Conservation (phyloP, 352 stramenopile species). For the Thalassiosira oceanica region DNA sequence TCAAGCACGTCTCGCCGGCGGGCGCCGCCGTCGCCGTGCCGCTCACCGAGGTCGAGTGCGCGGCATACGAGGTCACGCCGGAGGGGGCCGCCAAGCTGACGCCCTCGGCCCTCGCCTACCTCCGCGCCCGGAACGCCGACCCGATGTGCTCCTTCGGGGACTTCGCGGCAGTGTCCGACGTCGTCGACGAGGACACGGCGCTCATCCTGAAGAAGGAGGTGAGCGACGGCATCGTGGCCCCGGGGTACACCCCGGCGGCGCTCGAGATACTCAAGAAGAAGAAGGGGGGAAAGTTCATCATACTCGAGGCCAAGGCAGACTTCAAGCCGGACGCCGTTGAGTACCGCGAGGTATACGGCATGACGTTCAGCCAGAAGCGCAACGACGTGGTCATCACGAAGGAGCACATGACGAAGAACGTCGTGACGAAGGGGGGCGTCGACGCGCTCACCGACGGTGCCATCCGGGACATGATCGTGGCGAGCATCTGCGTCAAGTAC, state of each 20-base stretch:
- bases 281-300: slow-evolving; percentile 99
- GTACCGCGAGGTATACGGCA: slow-evolving; percentile 97
- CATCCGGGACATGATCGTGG: slow-evolving; percentile 96
- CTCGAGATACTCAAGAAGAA: slow-evolving; percentile 97
- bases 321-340: slow-evolving; percentile 92
- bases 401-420: slow-evolving; percentile 86
- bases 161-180: slow-evolving; percentile 96
- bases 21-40: slow-evolving; percentile 95
- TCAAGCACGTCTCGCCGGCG: slow-evolving; percentile 98
- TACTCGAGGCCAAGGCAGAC: slow-evolving; percentile 90
- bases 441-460: slow-evolving; percentile 86
- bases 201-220: slow-evolving; percentile 99
- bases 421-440: slow-evolving; percentile 86
- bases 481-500: slow-evolving; percentile 99
- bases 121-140: slow-evolving; percentile 97
- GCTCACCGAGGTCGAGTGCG: slow-evolving; percentile 88
- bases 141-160: slow-evolving; percentile 99
- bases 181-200: slow-evolving; percentile 97
- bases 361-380: slow-evolving; percentile 97
- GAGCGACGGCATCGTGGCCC: slow-evolving; percentile 98
- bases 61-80: slow-evolving; percentile 89
- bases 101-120: slow-evolving; percentile 94
- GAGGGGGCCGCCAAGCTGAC: slow-evolving; percentile 88
- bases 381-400: slow-evolving; percentile 95
- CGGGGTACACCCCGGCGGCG: slow-evolving; percentile 95